These are phyloP conservation scores for Phytophthora brassicae DNA, from an alignment of 352 stramenopile genomes.

Conservation along the genomic window DNA sequence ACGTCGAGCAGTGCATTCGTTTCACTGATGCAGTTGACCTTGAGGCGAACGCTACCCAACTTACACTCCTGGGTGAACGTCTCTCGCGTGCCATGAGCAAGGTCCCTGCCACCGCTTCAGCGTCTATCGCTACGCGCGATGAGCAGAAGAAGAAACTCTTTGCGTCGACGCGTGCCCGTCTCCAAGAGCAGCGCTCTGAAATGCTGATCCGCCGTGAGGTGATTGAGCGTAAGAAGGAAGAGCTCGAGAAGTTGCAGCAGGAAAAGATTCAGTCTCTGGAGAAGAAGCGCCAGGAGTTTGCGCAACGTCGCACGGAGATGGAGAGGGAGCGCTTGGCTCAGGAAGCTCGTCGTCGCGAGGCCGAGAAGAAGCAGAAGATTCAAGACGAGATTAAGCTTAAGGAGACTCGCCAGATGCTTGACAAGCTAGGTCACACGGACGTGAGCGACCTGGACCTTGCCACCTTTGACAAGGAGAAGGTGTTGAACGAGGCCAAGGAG, in stretches of 20 bases:
- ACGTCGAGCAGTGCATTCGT: slow-evolving; percentile 82
- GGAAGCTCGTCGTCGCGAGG: slow-evolving; percentile 85
- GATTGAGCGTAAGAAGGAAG: slow-evolving; percentile 98
- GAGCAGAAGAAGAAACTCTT: slow-evolving; percentile 71
- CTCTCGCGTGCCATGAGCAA: slow-evolving; percentile 64
- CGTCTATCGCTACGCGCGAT: slow-evolving; percentile 12
- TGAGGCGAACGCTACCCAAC: slow-evolving; percentile 74
- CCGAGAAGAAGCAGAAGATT: slow-evolving; percentile 96
- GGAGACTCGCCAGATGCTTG: slow-evolving; percentile 83
- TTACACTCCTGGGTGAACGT: slow-evolving; percentile 70
- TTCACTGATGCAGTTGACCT: slow-evolving; percentile 83
- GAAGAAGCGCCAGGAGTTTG: slow-evolving; percentile 79
- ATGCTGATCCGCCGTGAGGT: slow-evolving; percentile 91
- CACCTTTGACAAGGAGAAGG: slow-evolving; percentile 77
- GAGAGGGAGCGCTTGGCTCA: slow-evolving; percentile 76
- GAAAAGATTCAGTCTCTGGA: slow-evolving; percentile 89
- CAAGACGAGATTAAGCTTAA: slow-evolving; percentile 94
- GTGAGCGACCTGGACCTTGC: slow-evolving; percentile 70
- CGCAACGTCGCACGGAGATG: slow-evolving; percentile 67
- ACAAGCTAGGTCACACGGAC: slow-evolving; percentile 77
- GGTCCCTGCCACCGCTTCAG: slow-evolving; percentile 34
- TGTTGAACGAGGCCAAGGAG: slow-evolving; percentile 93
- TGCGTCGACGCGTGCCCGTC: slow-evolving; percentile 53
- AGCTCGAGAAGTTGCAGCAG: slow-evolving; percentile 93
- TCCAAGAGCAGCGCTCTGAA: slow-evolving; percentile 78